Conservation (phyloP, 495 filamentous ascomycete species). For the Penicillium diatomitis region DNA sequence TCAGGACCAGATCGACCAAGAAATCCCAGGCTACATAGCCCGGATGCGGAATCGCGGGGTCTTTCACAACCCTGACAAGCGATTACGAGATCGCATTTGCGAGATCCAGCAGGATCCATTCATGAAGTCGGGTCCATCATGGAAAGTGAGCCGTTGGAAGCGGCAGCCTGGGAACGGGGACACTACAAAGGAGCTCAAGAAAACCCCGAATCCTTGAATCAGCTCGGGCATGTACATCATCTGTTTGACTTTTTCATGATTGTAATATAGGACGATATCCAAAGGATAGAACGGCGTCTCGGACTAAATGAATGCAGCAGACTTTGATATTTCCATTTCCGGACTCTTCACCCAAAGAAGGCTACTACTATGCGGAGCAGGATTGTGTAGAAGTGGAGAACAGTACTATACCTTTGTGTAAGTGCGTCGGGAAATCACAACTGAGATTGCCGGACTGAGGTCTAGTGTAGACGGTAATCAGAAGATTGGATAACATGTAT, state of each 20-base stretch:
- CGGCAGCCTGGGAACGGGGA: not conserved
- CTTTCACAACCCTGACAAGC: not conserved
- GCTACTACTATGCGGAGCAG: too few species aligned
- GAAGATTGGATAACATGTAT: too few species aligned
- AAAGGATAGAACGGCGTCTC: not conserved
- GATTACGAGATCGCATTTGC: constrained; percentile 1
- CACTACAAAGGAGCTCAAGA: not conserved
- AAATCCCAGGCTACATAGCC: constrained; percentile 23
- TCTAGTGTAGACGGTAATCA: too few species aligned
- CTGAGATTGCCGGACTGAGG: too few species aligned
- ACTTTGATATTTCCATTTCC: too few species aligned
- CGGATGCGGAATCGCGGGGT: constrained; percentile 10
- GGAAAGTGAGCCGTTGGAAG: not conserved
- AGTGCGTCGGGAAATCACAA: too few species aligned
- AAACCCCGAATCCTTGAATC: not conserved
- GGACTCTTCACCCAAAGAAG: too few species aligned
- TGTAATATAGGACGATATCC: constrained; percentile 2
- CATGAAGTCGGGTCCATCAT: constrained; percentile 1
- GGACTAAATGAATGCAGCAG: too few species aligned
- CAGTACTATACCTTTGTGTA: too few species aligned
- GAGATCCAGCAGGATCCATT: constrained; percentile 5
- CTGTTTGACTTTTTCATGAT: not conserved
- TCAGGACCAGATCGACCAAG: constrained; percentile 25
- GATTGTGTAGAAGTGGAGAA: too few species aligned
- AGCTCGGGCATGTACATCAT: not conserved